A percentile compares a stretch with the other conserved stretches of the same genome.
These are phyloP conservation scores for Zymoseptoria tritici DNA, from an alignment of 2,329 filamentous ascomycete species.

Conservation along the genomic window DNA sequence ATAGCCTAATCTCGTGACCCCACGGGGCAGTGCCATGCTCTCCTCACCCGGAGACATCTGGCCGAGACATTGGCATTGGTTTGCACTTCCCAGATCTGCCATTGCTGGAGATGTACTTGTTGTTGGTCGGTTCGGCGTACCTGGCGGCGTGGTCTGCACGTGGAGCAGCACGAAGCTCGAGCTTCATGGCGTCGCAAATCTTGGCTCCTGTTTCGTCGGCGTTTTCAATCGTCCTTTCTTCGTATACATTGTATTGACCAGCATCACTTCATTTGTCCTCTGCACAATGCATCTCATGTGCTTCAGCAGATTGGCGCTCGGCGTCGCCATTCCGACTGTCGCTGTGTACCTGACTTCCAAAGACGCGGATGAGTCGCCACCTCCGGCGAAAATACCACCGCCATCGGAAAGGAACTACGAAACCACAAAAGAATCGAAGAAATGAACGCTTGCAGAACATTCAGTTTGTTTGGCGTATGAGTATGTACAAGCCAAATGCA, in stretches of 20 bases:
- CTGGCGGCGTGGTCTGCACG: not conserved
- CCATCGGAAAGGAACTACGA: not conserved
- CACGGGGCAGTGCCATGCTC: not conserved
- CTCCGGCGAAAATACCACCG: not conserved
- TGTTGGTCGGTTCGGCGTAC: not conserved
- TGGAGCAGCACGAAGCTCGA: not conserved
- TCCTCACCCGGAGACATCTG: not conserved
- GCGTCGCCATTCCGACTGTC: conserved; percentile 9
- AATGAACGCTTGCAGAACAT: not conserved
- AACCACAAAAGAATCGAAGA: not conserved
- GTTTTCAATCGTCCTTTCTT: not conserved
- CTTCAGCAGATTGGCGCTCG: conserved; percentile 11
- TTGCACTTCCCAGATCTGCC: not conserved
- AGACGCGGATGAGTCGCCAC: not conserved
- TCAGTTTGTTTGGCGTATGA: not conserved
- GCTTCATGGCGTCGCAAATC: not conserved
- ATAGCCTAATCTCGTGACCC: not conserved
- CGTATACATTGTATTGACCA: not conserved
- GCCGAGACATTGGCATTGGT: not conserved
- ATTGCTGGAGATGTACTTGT: not conserved
- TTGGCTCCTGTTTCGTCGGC: not conserved
- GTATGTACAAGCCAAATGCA: conserved; percentile 4
- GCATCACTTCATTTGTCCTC: not conserved
- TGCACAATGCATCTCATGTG: conserved; percentile 13
- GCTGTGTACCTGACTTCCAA: conserved; percentile 14